A percentile compares a stretch with the other conserved stretches of the same genome.
Conservation (phyloP, 1,284 basidiomycete species). For the Apiotrichum domesticum region DNA sequence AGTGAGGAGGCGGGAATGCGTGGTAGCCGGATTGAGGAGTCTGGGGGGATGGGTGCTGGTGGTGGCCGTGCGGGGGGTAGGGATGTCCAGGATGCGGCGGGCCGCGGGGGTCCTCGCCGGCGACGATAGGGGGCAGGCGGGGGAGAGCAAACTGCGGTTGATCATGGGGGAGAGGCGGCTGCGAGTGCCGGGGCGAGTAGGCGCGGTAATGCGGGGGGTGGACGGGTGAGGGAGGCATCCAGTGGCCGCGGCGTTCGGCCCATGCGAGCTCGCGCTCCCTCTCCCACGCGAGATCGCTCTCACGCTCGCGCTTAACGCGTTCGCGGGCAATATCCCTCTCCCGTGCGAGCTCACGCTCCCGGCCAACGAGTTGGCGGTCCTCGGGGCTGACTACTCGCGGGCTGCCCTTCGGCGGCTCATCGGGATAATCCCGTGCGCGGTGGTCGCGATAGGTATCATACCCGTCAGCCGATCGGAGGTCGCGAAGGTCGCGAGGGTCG, state of each 20-base stretch:
- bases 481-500: too few species aligned
- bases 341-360: not conserved
- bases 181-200: not conserved
- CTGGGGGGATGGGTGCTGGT: not conserved
- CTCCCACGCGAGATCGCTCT: not conserved
- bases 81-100: not conserved
- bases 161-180: not conserved
- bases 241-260: too few species aligned
- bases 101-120: slow-evolving; percentile 3
- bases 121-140: slow-evolving; percentile 11
- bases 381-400: not conserved
- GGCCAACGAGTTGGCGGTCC: not conserved
- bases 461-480: too few species aligned
- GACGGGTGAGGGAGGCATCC: not conserved
- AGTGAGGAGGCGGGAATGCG: not conserved
- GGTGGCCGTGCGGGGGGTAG: slow-evolving; percentile 1
- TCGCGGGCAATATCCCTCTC: not conserved
- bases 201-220: not conserved
- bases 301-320: not conserved
- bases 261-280: not conserved
- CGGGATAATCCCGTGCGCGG: too few species aligned
- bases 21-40: not conserved
- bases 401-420: not conserved
- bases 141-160: slow-evolving; percentile 7
- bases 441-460: too few species aligned